phyloP scores from a whole-genome alignment of 257 asterid genomes.

The Nyctanthes arbortristis region DNA sequence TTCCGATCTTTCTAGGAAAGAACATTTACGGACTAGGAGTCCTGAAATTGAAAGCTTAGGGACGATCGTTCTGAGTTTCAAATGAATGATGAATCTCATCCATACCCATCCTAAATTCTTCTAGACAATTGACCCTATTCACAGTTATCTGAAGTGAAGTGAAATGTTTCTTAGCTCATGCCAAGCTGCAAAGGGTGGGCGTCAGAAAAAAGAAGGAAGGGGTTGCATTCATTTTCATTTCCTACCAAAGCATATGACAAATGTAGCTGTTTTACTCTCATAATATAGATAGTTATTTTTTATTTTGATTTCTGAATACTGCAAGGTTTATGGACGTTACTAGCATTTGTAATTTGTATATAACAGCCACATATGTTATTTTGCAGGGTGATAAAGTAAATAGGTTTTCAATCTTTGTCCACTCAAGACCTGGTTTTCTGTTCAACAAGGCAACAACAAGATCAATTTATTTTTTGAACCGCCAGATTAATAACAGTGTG shows the following conservation, averaged over 20 bases:
- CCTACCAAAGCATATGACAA: neutral
- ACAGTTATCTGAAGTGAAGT: neutral
- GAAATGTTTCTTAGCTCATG: neutral
- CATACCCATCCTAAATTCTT: neutral
- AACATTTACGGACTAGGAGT: neutral
- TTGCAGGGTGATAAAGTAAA: conserved; percentile 78
- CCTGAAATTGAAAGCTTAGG: neutral
- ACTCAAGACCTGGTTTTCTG: conserved; percentile 93
- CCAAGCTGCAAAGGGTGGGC: neutral
- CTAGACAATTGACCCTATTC: neutral
- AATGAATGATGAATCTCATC: neutral
- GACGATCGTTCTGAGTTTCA: neutral
- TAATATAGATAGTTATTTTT: neutral
- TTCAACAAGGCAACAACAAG: conserved; percentile 71
- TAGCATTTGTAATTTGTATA: conserved; percentile 1
- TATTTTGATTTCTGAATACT: conserved; percentile 1
- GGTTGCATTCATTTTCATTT: neutral
- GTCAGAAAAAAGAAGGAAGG: neutral
- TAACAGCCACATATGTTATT: conserved; percentile 24
- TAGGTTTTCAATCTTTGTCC: conserved; percentile 82
- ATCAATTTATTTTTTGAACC: conserved; percentile 71
- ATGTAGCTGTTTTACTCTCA: neutral
- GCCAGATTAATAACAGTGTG: conserved; percentile 81
- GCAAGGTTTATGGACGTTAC: neutral
- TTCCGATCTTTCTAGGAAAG: neutral